Percentiles rank a stretch among this genome's conserved stretches.
These are phyloP conservation scores for Vitis amurensis DNA, from an alignment of 164 flowering plant genomes.

Conservation along the genomic window DNA sequence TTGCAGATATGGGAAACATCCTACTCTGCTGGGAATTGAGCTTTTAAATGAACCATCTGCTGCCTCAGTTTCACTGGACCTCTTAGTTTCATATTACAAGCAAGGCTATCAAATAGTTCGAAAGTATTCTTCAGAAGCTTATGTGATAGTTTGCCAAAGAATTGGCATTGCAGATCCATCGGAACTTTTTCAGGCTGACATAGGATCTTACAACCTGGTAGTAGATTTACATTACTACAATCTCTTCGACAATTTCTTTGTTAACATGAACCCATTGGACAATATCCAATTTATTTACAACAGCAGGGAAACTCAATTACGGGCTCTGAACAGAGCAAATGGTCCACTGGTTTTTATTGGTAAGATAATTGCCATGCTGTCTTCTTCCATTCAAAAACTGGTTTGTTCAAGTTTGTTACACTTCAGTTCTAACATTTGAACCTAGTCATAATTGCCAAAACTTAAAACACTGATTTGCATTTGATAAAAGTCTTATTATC, in stretches of 20 bases:
- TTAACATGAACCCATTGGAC: slow-evolving; percentile 55
- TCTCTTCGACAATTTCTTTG: slow-evolving; percentile 65
- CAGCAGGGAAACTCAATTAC: slow-evolving; percentile 60
- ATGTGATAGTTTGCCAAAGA: slow-evolving; percentile 83
- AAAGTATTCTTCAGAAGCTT: slow-evolving; percentile 63
- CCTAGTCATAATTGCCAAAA: too few species aligned
- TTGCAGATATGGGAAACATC: slow-evolving; percentile 74
- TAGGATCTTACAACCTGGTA: slow-evolving; percentile 62
- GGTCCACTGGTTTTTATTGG: slow-evolving; percentile 86
- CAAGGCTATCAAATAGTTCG: slow-evolving; percentile 74
- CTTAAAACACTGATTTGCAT: too few species aligned
- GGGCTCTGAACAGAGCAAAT: slow-evolving; percentile 56
- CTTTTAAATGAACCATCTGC: slow-evolving; percentile 86
- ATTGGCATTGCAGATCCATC: slow-evolving; percentile 85
- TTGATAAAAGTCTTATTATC: background rate
- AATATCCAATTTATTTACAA: slow-evolving; percentile 64
- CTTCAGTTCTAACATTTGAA: background rate
- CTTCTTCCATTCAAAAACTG: background rate
- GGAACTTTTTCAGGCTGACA: slow-evolving; percentile 70
- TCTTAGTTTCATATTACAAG: slow-evolving; percentile 62
- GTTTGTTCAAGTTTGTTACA: background rate
- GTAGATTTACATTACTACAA: slow-evolving; percentile 90
- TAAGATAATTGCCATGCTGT: slow-evolving; percentile 22
- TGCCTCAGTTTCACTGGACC: slow-evolving; percentile 57
- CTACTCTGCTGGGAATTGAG: slow-evolving; percentile 80